These are phyloP conservation scores for Colletotrichum brevisporum DNA, from an alignment of 2,329 filamentous ascomycete species.

Conservation along the genomic window DNA sequence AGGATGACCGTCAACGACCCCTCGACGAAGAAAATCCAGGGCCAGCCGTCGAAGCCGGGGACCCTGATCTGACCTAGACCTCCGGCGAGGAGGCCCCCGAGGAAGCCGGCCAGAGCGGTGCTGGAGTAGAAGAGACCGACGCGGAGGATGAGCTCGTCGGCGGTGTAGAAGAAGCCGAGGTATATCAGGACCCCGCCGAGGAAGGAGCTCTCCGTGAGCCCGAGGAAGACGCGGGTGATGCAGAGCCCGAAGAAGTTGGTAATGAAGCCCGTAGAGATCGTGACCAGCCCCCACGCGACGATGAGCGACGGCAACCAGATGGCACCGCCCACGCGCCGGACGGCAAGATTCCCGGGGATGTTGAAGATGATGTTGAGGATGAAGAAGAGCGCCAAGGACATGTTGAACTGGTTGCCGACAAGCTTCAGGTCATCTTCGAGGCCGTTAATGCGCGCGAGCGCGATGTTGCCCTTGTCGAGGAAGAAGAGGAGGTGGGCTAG, in stretches of 20 bases:
- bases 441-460: constrained; percentile 41
- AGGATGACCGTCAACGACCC: constrained; percentile 34
- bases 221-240: constrained; percentile 43
- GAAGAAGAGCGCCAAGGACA: constrained; percentile 44
- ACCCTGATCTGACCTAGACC: constrained; percentile 31
- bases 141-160: constrained; percentile 43
- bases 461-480: constrained; percentile 41
- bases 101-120: constrained; percentile 36
- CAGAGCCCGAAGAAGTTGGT: constrained; percentile 43
- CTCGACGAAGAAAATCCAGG: constrained; percentile 43
- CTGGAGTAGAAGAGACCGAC: constrained; percentile 45
- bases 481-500: constrained; percentile 38
- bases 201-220: constrained; percentile 44
- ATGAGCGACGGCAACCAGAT: constrained; percentile 42
- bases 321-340: constrained; percentile 43
- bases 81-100: constrained; percentile 36
- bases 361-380: constrained; percentile 44
- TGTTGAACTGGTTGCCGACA: constrained; percentile 39
- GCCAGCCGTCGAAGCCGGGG: constrained; percentile 37
- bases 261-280: constrained; percentile 43
- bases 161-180: constrained; percentile 46
- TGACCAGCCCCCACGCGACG: constrained; percentile 44
- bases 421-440: constrained; percentile 37
- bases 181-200: constrained; percentile 45
- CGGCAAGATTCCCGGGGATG: constrained; percentile 44